Conservation (phyloP, 441 rosid species). For the Euphorbia celastroides region DNA sequence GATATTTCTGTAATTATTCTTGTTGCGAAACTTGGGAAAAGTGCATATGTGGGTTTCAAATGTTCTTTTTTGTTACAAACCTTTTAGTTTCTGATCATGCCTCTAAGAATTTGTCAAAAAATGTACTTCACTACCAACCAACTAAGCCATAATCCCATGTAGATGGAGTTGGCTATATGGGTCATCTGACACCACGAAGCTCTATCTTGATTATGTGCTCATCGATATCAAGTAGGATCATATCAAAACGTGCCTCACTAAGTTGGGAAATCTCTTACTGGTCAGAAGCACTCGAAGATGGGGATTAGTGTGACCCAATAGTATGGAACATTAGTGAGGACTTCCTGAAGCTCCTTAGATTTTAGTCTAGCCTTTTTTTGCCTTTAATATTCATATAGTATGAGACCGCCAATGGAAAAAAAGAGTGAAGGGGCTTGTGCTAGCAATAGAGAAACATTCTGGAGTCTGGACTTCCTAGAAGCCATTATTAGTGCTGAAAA, state of each 20-base stretch:
- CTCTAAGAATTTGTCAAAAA: not conserved
- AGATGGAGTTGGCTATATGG: too few relatives aligned
- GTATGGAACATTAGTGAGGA: not conserved
- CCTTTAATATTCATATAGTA: not conserved
- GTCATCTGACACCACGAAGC: too few relatives aligned
- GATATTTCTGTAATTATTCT: not conserved
- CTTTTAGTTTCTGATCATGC: too few relatives aligned
- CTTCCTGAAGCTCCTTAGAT: not conserved
- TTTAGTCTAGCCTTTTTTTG: not conserved
- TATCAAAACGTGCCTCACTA: too few relatives aligned
- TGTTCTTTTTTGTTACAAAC: too few relatives aligned
- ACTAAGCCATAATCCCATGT: too few relatives aligned
- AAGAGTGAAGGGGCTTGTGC: not conserved
- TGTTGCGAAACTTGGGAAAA: not conserved
- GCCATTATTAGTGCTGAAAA: not conserved
- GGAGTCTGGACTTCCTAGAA: not conserved
- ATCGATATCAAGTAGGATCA: too few relatives aligned
- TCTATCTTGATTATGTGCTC: too few relatives aligned
- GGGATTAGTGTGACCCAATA: not conserved
- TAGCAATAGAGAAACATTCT: not conserved
- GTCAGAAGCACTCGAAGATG: not conserved
- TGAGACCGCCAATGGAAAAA: not conserved
- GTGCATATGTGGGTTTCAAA: not conserved
- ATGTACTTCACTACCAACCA: too few relatives aligned
- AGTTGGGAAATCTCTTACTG: too few relatives aligned